phyloP scores from a whole-genome alignment of 148 eudicot species.

The Rhododendron vialii region DNA sequence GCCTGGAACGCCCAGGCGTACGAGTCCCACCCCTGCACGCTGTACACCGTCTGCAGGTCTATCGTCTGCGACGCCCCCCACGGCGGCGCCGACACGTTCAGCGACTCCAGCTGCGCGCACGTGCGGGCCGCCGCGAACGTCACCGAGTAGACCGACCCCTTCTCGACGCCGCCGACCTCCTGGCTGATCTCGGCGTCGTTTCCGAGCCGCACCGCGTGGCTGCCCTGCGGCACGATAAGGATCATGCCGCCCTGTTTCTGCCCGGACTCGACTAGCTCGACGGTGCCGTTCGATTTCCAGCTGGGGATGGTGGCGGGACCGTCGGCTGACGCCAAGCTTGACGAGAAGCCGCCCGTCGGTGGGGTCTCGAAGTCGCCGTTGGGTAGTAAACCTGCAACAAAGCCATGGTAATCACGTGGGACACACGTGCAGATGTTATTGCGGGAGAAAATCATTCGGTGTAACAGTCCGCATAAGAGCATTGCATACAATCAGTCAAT shows the following conservation, averaged over 20 bases:
- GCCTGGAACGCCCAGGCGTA: slow-evolving; percentile 94
- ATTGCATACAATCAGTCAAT: no score
- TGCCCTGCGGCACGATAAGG: slow-evolving; percentile 86
- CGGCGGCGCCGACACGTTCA: slow-evolving; percentile 69
- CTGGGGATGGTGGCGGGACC: slow-evolving; percentile 56
- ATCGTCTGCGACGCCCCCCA: slow-evolving; percentile 53
- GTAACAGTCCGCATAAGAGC: no score
- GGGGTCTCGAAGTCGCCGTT: slow-evolving; percentile 94
- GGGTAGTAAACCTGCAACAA: slow-evolving; percentile 48
- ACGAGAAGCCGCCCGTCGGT: slow-evolving; percentile 74
- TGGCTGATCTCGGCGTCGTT: slow-evolving; percentile 94
- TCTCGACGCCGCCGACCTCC: slow-evolving; percentile 47
- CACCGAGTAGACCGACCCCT: slow-evolving; percentile 70
- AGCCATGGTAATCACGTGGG: background rate
- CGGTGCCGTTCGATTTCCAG: slow-evolving; percentile 85
- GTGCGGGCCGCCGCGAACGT: slow-evolving; percentile 97
- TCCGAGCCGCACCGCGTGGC: slow-evolving; percentile 80
- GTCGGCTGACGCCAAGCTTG: slow-evolving; percentile 28
- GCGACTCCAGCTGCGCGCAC: slow-evolving; percentile 94
- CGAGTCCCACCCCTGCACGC: slow-evolving; percentile 94
- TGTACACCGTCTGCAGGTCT: slow-evolving; percentile 87
- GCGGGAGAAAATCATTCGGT: no score
- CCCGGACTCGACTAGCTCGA: slow-evolving; percentile 78
- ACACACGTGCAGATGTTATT: background rate
- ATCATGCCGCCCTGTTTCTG: slow-evolving; percentile 98